A percentile compares a stretch with the other conserved stretches of the same genome.
These are phyloP conservation scores for Astraeus odoratus DNA, from an alignment of 768 basidiomycete species.

Conservation along the genomic window DNA sequence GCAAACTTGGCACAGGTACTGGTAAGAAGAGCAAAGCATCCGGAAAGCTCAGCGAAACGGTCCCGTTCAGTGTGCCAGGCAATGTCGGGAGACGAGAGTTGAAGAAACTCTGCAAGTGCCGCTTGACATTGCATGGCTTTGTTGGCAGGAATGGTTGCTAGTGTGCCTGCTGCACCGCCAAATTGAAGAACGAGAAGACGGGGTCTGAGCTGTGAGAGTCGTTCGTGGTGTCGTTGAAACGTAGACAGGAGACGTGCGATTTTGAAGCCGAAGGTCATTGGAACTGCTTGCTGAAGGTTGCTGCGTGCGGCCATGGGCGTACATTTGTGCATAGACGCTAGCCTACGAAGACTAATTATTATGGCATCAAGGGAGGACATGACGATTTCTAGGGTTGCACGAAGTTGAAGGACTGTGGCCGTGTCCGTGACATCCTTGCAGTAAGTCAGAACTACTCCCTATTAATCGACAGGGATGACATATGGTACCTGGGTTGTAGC, in stretches of 20 bases:
- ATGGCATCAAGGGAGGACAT: constrained; percentile 24
- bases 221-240: constrained; percentile 33
- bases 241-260: constrained; percentile 38
- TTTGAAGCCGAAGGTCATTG: constrained; percentile 42
- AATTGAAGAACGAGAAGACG: constrained; percentile 38
- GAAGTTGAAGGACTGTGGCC: constrained; percentile 36
- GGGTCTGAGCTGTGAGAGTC: constrained; percentile 30
- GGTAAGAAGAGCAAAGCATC: constrained; percentile 38
- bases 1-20: constrained; percentile 42
- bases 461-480: background rate
- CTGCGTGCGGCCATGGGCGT: constrained; percentile 42
- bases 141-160: constrained; percentile 36
- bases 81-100: constrained; percentile 20
- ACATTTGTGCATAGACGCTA: constrained; percentile 27
- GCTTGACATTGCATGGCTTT: constrained; percentile 22
- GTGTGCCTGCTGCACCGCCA: constrained; percentile 39
- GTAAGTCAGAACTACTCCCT: background rate
- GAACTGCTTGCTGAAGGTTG: constrained; percentile 43
- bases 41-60: constrained; percentile 36
- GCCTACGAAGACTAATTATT: constrained; percentile 18
- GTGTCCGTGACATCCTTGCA: constrained; percentile 43
- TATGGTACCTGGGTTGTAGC: constrained; percentile 39
- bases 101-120: constrained; percentile 13
- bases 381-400: constrained; percentile 32
- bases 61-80: constrained; percentile 39